phyloP scores from a whole-genome alignment of 192 early-diverging fungal species.

The Rhizophagus clarus region DNA sequence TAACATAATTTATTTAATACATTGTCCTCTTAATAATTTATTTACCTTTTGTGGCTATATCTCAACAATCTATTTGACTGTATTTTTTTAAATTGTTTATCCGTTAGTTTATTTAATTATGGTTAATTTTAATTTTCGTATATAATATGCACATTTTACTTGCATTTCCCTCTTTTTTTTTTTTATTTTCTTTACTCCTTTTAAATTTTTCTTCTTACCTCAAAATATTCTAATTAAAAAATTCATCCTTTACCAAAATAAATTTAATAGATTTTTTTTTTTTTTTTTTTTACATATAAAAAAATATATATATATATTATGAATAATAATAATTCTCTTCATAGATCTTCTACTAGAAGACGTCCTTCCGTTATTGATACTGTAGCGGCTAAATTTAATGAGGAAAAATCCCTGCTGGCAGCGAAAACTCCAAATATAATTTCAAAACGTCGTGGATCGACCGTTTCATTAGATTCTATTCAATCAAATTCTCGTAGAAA shows the following conservation, averaged over 20 bases:
- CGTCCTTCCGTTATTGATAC: not conserved
- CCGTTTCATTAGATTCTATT: conserved; percentile 18
- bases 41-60: not conserved
- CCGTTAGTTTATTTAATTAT: too few relatives aligned
- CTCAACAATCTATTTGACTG: too few relatives aligned
- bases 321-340: not conserved
- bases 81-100: not conserved
- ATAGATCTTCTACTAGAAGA: not conserved
- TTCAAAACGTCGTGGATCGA: conserved; percentile 34
- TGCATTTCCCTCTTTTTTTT: too few relatives aligned
- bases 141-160: too few relatives aligned
- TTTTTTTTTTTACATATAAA: not conserved
- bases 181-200: too few relatives aligned
- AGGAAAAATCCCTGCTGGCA: conserved; percentile 24
- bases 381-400: not conserved
- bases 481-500: conserved; percentile 13
- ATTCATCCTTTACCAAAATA: too few relatives aligned
- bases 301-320: not conserved
- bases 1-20: not conserved
- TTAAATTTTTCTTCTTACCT: too few relatives aligned
- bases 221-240: too few relatives aligned
- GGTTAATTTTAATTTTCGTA: not conserved
- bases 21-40: not conserved
- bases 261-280: not conserved
- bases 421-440: conserved; percentile 26